Conservation (phyloP, 345 rosid species). For the Aurinia saxatilis region DNA sequence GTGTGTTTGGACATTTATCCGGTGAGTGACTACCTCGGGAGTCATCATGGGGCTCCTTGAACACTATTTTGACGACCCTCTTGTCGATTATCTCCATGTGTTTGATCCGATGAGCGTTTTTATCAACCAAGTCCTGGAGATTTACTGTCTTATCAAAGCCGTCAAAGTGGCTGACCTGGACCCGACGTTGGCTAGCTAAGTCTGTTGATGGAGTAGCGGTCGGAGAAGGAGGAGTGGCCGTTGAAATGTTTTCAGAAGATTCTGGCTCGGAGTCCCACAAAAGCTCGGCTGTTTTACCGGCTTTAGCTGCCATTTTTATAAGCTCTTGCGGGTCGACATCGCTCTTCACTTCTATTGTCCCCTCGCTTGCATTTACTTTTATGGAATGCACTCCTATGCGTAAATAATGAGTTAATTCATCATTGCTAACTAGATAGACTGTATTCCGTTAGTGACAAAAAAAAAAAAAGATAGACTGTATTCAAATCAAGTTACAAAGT, state of each 20-base stretch:
- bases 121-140: constrained; percentile 3
- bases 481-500: background rate
- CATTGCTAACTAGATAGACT: background rate
- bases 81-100: constrained; percentile 9
- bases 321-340: constrained; percentile 3
- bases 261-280: background rate
- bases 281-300: constrained; percentile 8
- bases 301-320: background rate
- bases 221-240: background rate
- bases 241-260: background rate
- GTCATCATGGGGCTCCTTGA: background rate
- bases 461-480: no score
- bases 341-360: constrained; percentile 4
- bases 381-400: constrained; percentile 7
- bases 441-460: no score
- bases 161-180: constrained; percentile 1
- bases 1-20: background rate
- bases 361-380: constrained; percentile 4
- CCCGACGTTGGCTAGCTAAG: background rate
- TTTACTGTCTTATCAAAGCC: background rate
- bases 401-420: background rate
- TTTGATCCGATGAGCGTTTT: background rate
- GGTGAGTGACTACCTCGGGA: background rate
- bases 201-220: background rate
- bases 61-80: background rate